A percentile compares a stretch with the other conserved stretches of the same genome.
Evolutionary conservation across 2,329 filamentous ascomycete species (phyloP).

Genomic region (Colletotrichum lini): DNA sequence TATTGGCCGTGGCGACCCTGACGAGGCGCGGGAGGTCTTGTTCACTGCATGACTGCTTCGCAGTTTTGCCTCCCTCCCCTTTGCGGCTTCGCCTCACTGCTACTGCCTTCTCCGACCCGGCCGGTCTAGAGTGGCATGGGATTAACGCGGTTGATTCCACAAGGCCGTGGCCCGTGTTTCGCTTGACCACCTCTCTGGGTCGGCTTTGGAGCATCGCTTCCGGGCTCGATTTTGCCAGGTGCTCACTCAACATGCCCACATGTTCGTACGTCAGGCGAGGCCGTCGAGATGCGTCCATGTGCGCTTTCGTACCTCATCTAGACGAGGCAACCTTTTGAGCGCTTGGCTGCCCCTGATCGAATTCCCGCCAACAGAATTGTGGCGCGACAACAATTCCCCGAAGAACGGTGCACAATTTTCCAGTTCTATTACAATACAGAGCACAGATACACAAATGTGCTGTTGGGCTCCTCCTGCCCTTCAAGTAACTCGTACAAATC

Average conservation of each 20-base stretch:
- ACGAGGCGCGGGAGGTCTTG: slow-evolving; percentile 2
- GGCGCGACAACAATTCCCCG: not conserved
- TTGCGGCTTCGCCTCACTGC: slow-evolving; percentile 6
- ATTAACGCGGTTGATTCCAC: slow-evolving; percentile 15
- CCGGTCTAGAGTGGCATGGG: slow-evolving; percentile 17
- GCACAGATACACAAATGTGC: not conserved
- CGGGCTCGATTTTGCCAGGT: not conserved
- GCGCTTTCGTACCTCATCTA: slow-evolving; percentile 16
- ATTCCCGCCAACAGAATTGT: not conserved
- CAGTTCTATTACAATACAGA: slow-evolving; percentile 5
- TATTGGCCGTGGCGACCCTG: slow-evolving; percentile 19
- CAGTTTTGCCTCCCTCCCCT: slow-evolving; percentile 27
- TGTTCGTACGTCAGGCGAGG: not conserved
- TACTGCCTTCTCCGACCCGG: slow-evolving; percentile 4
- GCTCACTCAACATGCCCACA: not conserved
- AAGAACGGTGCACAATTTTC: slow-evolving; percentile 5
- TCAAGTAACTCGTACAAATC: slow-evolving; percentile 6
- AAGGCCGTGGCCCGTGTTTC: not conserved
- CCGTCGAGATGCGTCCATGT: slow-evolving; percentile 1
- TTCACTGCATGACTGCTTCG: not conserved
- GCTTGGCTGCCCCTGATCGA: not conserved
- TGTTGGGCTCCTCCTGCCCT: slow-evolving; percentile 2
- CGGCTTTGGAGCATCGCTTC: not conserved
- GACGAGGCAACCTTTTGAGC: slow-evolving; percentile 10
- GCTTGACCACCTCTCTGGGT: slow-evolving; percentile 8